Base-by-base conservation (phyloP, 352 stramenopile species). In the Globisporangium cylindrosporum region DNA sequence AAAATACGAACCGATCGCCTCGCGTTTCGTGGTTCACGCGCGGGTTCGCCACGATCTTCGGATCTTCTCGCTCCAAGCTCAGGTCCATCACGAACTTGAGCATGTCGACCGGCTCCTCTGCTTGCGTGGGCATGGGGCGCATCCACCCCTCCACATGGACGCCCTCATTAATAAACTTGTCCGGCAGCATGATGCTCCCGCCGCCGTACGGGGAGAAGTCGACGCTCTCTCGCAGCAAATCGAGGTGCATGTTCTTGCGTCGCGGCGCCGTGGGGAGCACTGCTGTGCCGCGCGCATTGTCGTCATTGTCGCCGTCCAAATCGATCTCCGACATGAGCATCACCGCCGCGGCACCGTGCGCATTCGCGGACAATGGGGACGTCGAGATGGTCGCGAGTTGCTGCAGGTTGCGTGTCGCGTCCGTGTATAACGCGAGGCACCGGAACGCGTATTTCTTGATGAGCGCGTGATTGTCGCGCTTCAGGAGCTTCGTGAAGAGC, bases 391-490 rank as follows among this genome's bases (percentile, higher is more conserved):
- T 49, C 48, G 77, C 56, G 36, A 96, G 75, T 64, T 94, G 85
- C 70, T 84, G 73, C n/a, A 88, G 67, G 67, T 79, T 92, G 36
- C 88, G 76, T 43, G 84, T 91, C 5, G 84, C 88, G 67, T 96
- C 88, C 3, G 86, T 82, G 69, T 92, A 96, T 20, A 96, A 74
- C 53, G 88, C 85, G 29, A 96, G 72, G 64, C 88, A 96, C 1
- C 88, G 78, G 69, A 96, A 96, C 5, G 88, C 88, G 68, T 96
- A 96, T 64, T 96, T 95, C 69, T 95, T 96, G 72, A 96, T 95
- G 43, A 94, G 85, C 6, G 86, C 77, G 64, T 95, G 86, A 78
- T 96, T 95, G 67, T 95, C 89, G 64, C 84, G 75, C 69, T 91
- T 89, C 25, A 95, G 77, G 41, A 96, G 68, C 73, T 96, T 96